A percentile compares a stretch with the other conserved stretches of the same genome.
Evolutionary conservation across 2,329 filamentous ascomycete genomes (phyloP).

Genomic region (Colletotrichum lini): DNA sequence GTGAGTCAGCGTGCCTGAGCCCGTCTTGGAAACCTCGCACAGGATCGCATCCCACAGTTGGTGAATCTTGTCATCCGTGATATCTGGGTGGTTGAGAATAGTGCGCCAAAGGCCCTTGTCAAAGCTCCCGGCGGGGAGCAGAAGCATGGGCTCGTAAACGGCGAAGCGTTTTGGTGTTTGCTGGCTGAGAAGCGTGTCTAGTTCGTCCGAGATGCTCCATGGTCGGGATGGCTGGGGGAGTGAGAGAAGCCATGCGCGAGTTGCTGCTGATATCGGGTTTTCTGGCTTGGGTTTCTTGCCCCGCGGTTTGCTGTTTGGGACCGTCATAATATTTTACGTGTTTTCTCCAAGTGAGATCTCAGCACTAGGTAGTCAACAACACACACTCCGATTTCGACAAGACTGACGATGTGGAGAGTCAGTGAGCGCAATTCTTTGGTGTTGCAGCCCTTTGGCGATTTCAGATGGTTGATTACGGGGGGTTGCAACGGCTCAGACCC

Average conservation of each 20-base stretch:
- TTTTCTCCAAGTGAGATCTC: background rate
- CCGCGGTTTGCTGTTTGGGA: slow-evolving; percentile 40
- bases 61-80: slow-evolving; percentile 45
- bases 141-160: slow-evolving; percentile 72
- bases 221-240: slow-evolving; percentile 44
- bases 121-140: slow-evolving; percentile 74
- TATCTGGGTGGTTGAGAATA: slow-evolving; percentile 49
- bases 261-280: slow-evolving; percentile 54
- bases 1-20: slow-evolving; percentile 63
- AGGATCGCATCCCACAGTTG: slow-evolving; percentile 67
- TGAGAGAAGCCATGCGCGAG: slow-evolving; percentile 53
- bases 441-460: slow-evolving; percentile 6
- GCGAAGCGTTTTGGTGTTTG: slow-evolving; percentile 71
- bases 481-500: slow-evolving; percentile 9
- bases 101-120: slow-evolving; percentile 56
- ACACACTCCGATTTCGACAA: background rate
- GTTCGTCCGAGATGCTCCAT: slow-evolving; percentile 36
- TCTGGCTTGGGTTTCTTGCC: slow-evolving; percentile 48
- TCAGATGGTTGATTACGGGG: slow-evolving; percentile 22
- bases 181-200: slow-evolving; percentile 52
- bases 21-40: slow-evolving; percentile 58
- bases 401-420: background rate
- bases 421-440: background rate
- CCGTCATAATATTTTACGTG: background rate
- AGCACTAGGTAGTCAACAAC: background rate